Evolutionary conservation across 2,329 filamentous ascomycete species (phyloP), one percentile per base, ranked within the genome.

Genomic region (Alternaria angustiovoidea): DNA sequence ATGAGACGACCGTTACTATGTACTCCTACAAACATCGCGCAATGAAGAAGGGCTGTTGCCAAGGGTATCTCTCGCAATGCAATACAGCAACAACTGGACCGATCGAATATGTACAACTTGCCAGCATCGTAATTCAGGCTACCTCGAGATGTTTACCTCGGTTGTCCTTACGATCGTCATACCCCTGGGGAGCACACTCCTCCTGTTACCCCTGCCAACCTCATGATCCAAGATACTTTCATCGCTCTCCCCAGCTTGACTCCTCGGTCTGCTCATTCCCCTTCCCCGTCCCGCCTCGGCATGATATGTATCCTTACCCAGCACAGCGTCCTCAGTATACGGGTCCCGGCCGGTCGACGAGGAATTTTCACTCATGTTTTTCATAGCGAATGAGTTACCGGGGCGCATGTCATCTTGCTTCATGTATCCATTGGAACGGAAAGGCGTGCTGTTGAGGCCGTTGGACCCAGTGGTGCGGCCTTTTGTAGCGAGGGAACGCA

Each of bases 401-500:
- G 41, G 54, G 8, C 52, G 42, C 6, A 22, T 28, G 16, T 67
- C 63, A 6, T 61, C 47, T 6, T 68, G 65, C 30, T 61, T 66
- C 5, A 64, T 26, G 32, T 70, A 70, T 9, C 69, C 69, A 7
- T 58, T 68, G 2, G 69, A 63, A 24, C 59, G 67, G 32, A 66
- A 67, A 3, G 63, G 62, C 9, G 58, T 52, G 22, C 47, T 54
- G 42, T 66, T 60, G 47, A 51, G 51, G 26, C 57, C 49, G 12
- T 34, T 59, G 3, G 57, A 66, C n/a, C 63, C 59, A 16, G 54
- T 56, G 7, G 36, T 54, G 26, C 61, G 63, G 22, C 65, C 63
- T 41, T 59, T 64, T 7, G 63, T 67, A 7, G 71, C 56, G 72
- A 66, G 63, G 36, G 57, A 56, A n/a, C 68, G 64, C 14, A 72